Conservation (phyloP, 495 filamentous ascomycete genomes). For the Copromyces sp. region DNA sequence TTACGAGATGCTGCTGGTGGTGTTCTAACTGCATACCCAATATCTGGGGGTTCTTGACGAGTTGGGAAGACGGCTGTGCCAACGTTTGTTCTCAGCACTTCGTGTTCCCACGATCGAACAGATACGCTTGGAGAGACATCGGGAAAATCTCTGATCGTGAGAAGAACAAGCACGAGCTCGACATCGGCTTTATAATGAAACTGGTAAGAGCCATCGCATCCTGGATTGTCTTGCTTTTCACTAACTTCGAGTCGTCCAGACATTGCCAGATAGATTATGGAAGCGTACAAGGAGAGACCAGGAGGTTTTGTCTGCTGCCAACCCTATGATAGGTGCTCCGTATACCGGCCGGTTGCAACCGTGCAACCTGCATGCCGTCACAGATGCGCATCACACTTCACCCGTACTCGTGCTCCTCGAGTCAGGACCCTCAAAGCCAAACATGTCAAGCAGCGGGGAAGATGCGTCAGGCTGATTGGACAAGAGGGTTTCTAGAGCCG, state of each 20-base stretch:
- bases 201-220: not conserved
- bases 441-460: not conserved
- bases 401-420: not conserved
- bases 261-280: not conserved
- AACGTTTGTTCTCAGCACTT: not conserved
- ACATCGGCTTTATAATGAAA: not conserved
- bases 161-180: not conserved
- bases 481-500: not conserved
- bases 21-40: not conserved
- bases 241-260: not conserved
- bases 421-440: not conserved
- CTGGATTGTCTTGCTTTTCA: not conserved
- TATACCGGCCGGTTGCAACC: not conserved
- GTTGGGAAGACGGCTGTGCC: not conserved
- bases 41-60: not conserved
- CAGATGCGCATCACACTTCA: not conserved
- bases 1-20: not conserved
- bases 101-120: not conserved
- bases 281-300: not conserved
- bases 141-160: not conserved
- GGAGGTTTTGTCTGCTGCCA: not conserved
- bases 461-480: not conserved
- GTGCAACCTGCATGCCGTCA: not conserved
- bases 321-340: not conserved
- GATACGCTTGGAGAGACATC: not conserved